phyloP scores from a whole-genome alignment of 768 basidiomycete species.

The Royoungia palumana region DNA sequence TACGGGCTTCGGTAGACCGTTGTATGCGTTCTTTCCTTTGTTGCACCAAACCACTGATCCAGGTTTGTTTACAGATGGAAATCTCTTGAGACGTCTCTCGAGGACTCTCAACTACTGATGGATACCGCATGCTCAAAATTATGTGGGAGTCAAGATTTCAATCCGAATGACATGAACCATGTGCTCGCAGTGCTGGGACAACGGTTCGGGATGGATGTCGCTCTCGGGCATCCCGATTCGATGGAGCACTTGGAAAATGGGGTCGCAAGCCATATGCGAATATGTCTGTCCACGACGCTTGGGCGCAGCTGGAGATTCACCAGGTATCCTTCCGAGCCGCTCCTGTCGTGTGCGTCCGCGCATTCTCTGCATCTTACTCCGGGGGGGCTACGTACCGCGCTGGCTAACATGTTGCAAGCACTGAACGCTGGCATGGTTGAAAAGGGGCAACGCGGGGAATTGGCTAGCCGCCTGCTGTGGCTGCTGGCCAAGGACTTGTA shows the following conservation, averaged over 20 bases:
- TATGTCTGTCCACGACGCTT: not conserved
- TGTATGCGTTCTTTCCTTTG: not conserved
- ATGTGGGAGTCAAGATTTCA: not conserved
- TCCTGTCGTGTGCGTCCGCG: constrained; percentile 4
- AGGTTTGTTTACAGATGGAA: no score
- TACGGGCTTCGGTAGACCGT: not conserved
- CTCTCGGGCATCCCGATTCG: not conserved
- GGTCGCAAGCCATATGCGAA: constrained; percentile 7
- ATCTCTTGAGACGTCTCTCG: no score
- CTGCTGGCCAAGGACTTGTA: not conserved
- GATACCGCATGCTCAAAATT: not conserved
- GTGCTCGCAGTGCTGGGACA: constrained; percentile 4
- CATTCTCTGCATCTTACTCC: not conserved
- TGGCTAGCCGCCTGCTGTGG: not conserved
- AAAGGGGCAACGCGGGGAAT: not conserved
- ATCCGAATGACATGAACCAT: not conserved
- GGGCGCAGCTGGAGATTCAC: constrained; percentile 5
- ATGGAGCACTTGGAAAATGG: not conserved
- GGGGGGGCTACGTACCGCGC: no score
- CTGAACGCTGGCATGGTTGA: constrained; percentile 1
- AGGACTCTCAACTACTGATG: not conserved
- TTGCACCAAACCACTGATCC: not conserved
- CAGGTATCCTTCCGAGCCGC: constrained; percentile 8
- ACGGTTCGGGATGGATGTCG: constrained; percentile 2
- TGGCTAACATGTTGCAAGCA: not conserved